Base-by-base conservation (phyloP, 2,329 filamentous ascomycete genomes). In the Thielaviopsis ethacetica region DNA sequence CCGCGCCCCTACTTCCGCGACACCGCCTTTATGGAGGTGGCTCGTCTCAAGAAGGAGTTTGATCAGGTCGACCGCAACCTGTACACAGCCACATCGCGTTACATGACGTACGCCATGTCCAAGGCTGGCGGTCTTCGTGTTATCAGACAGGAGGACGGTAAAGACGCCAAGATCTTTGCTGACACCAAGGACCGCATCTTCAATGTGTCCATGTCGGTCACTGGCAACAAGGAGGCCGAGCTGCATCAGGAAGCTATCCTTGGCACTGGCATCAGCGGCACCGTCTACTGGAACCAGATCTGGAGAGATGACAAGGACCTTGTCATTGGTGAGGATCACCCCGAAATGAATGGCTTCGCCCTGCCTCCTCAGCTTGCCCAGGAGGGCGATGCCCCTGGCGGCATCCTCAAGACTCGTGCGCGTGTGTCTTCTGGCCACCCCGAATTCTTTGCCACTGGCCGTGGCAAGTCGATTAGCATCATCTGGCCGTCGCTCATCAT, bases 51-150 rank as follows among this genome's bases (percentile, higher is more conserved):
- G 78, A 97, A 97, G 73, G 90, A 95, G 5, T 97, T 97, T 66
- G 93, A 98, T 67, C 93, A 97, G 72, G 85, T 96, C 62, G 93
- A 98, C 68, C 87, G 94, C 64, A 94, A 91, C 63, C 79, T 98
- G 34, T 91, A 91, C 55, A 86, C 91, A 5, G 91, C 91, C 19
- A 91, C 89, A 26, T 84, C 88, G 67, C 86, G 85, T 62, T 95
- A 93, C 73, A 97, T 98, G 71, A 85, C 88, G 5, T 98, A 97
- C 67, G 90, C 89, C 51, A 88, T 95, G 76, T 88, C 88, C 51
- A 96, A 95, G 75, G 88, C 90, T 64, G 90, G 90, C 56, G 93
- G 93, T 54, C 82, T 98, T 66, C 84, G 91, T 59, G 86, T 98
- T 60, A 96, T 98, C 67, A 83, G 89, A 63, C 93, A 98, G 72